Evolutionary conservation across 768 basidiomycete genomes (phyloP), one percentile per base, ranked within the genome.

Genomic region (Phylloporus arenicola): DNA sequence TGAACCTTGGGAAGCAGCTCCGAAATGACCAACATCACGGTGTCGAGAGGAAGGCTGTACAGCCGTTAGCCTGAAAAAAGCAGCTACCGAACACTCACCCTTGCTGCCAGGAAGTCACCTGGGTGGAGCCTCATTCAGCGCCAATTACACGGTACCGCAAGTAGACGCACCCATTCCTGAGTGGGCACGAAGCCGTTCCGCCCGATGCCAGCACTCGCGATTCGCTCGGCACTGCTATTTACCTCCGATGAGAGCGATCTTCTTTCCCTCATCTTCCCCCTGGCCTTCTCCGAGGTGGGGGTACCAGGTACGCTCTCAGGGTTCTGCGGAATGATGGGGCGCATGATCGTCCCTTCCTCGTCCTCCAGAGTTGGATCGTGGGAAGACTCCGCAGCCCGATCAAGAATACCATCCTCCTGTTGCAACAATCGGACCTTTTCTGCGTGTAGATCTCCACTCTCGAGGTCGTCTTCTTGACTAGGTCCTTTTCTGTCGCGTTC

Each of bases 71-170:
- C 43, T 43, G 19, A 40, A 51, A n/a, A 25, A 52, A 41, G 25
- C 12, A 25, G 19, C 33, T n/a, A 45, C 42, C 38, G 45, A 52
- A 6, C 9, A 19, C 72, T 64, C 57, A 91, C 92, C 94, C 94
- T 77, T 94, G 91, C 59, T 95, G 90, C 95, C 95, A 98, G 2
- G 93, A 93, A 19, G 88, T 80, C 4, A 92, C 86, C 88, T 88
- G 51, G 11, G 11, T 19, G 40, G 17, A 17, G 10, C 24, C 11
- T 46, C 43, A 45, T 35, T 54, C 29, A 62, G 41, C 37, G 43
- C 25, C 7, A 8, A 11, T 52, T 14, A 34, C 11, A 3, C 39
- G 30, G 38, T 20, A 30, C 29, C 37, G 40, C 34, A 9, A 49
- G 41, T 20, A 45, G 2, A 50, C 77, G 48, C 56, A 92, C 92